A percentile compares a stretch with the other conserved stretches of the same genome.
These are phyloP conservation scores for Coniochaeta sp. DNA, from an alignment of 2,329 filamentous ascomycete species.

Conservation along the genomic window DNA sequence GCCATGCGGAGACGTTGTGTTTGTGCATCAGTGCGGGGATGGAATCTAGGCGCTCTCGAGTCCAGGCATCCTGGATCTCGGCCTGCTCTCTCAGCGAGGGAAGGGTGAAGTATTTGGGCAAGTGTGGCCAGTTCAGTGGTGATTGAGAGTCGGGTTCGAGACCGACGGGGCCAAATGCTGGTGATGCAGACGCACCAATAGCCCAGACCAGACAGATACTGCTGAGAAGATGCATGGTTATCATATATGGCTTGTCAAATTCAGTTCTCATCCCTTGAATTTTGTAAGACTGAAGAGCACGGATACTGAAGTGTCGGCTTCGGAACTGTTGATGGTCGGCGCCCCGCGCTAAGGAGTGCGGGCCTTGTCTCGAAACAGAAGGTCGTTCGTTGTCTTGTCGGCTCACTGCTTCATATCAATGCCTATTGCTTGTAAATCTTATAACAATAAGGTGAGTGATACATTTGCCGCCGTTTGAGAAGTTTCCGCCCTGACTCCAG, in stretches of 20 bases:
- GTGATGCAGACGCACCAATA: too few relatives aligned
- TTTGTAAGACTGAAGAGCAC: background rate
- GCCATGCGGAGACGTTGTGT: constrained; percentile 39
- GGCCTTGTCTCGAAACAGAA: background rate
- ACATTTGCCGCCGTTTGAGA: too few relatives aligned
- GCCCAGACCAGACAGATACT: background rate
- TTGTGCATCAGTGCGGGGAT: constrained; percentile 35
- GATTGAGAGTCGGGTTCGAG: background rate
- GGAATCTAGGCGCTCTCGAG: constrained; percentile 28
- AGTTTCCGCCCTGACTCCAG: too few relatives aligned
- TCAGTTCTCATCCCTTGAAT: background rate
- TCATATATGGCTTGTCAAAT: background rate
- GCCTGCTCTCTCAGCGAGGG: constrained; percentile 36
- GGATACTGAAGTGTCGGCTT: background rate
- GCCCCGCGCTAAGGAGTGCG: background rate
- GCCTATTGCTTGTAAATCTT: too few relatives aligned
- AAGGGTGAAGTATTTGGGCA: constrained; percentile 25
- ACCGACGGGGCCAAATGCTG: background rate
- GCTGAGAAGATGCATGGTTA: background rate
- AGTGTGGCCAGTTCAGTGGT: background rate
- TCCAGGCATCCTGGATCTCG: constrained; percentile 34
- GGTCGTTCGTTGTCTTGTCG: background rate
- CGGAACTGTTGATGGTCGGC: background rate
- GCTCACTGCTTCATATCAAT: background rate
- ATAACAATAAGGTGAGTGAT: too few relatives aligned